Base-by-base conservation (phyloP, 2,329 filamentous ascomycete genomes). In the Pseudogymnoascus sp. region DNA sequence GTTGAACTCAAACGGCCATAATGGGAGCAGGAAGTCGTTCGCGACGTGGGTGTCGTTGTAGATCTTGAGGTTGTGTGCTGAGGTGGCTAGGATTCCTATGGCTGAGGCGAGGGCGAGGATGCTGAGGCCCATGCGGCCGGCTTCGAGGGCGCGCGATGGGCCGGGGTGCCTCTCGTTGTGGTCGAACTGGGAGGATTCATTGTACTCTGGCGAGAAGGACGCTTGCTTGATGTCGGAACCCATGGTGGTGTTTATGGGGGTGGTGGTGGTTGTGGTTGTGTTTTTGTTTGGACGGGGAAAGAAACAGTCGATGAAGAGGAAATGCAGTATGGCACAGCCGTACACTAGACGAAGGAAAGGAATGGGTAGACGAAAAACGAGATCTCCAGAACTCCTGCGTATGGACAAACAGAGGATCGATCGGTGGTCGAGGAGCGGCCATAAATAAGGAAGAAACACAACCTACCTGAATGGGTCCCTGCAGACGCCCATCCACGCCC, bases 1-100 rank as follows among this genome's bases (percentile, higher is more conserved):
- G 69, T 86, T 79, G 68, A 87, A 83, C 31, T 79, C 72, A 12
- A 76, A 72, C 0, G 84, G 84, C 84, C 84, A 87, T 59, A 87
- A 69, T 0, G 83, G 76, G 16, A 86, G 76, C 21, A 80, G 68
- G 68, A 76, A 81, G n/a, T 77, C 74, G 16, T 70, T 69, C 0
- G 80, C 68, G 14, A 82, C 70, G 62, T 80, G 77, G 1, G 84
- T 87, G 29, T 74, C 73, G 66, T 83, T 77, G 73, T 85, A 87
- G 38, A 83, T 79, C 31, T 76, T 72, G 43, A 86, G 72, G 5
- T 81, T 77, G 69, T 86, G 77, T 66, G 77, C 81, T 2, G 83
- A 78, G 10, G 84, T 76, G 26, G 80, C 83, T 6, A 87, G 73
- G 60, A 83, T 76, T 16, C 76, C 78, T 66, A 86, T 69, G 62